phyloP scores from a whole-genome alignment of 2,329 filamentous ascomycete species.

The Ophiostoma ulmi region DNA sequence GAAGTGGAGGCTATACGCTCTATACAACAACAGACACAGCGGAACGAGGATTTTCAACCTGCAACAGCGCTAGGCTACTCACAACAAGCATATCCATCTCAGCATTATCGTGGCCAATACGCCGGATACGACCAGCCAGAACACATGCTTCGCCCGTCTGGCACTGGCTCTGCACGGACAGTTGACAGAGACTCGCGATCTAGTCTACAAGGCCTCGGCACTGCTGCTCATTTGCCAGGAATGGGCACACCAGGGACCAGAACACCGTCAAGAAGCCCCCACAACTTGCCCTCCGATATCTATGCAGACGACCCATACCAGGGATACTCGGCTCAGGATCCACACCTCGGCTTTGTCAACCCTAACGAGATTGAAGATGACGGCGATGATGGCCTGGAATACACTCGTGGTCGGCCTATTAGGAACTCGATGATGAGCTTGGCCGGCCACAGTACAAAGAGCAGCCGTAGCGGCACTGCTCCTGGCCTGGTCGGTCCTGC shows the following conservation, averaged over 20 bases:
- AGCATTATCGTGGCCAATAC: conserved; percentile 26
- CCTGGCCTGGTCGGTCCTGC: conserved; percentile 25
- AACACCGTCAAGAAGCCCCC: conserved; percentile 46
- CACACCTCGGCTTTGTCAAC: conserved; percentile 58
- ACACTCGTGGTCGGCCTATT: conserved; percentile 40
- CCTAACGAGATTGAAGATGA: conserved; percentile 80
- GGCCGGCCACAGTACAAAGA: conserved; percentile 42
- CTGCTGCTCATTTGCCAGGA: conserved; percentile 35
- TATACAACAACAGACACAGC: conserved; percentile 28
- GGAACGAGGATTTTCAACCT: not conserved
- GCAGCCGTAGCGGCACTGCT: conserved; percentile 31
- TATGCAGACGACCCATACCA: conserved; percentile 64
- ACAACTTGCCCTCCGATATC: conserved; percentile 42
- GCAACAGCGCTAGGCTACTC: conserved; percentile 26
- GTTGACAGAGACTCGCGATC: conserved; percentile 41
- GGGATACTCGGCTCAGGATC: conserved; percentile 49
- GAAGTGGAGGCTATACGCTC: conserved; percentile 56
- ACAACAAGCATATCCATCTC: conserved; percentile 31
- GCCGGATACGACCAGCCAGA: conserved; percentile 25
- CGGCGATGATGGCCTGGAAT: conserved; percentile 74
- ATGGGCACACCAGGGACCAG: conserved; percentile 34
- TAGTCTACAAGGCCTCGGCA: conserved; percentile 39
- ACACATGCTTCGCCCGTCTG: conserved; percentile 21
- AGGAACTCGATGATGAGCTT: conserved; percentile 58
- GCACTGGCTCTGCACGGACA: conserved; percentile 20